Base-by-base conservation (phyloP, 1,284 basidiomycete species). In the Cronartium quercuum region DNA sequence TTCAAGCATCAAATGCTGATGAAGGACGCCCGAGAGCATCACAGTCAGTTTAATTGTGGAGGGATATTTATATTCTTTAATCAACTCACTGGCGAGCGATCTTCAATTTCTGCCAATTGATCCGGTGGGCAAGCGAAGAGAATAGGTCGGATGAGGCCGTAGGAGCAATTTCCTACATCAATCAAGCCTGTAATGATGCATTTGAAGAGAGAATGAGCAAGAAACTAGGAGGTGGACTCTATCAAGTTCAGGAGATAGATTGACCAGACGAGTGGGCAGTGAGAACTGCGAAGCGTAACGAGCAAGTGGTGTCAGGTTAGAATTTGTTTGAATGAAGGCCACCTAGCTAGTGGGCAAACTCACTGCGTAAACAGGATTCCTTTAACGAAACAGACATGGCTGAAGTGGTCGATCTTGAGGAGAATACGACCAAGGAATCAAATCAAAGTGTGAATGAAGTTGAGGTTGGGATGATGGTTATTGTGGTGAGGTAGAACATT, bases 41-140 rank as follows among this genome's bases (percentile, higher is more conserved):
- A n/a, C 2, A 51, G 2, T 51, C 13, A 15, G 21, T 21, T 13
- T 51, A 18, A 51, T 18, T 4, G 58, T 9, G 29, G 1, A 34
- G 60, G 21, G n/a, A 18, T 9, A 12, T 62, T n/a, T 29, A 9
- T 37, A 6, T 38, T 13, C 15, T 1, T 7, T 12, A 34, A 67
- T 67, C 9, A 24, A 66, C 63, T 41, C 9, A 74, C 70, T 6
- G 70, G 70, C 10, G 70, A 74, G 12, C 15, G 34, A 41, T 74
- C 70, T 66, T 74, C 70, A 47, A 74, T 74, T 35, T 66, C 38
- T 6, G 63, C 70, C 34, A 74, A 58, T 42, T 74, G 70, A 34
- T 74, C 70, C 9, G 63, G 63, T 34, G 63, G 51, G 38, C 70
- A 74, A 7, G 70, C 70, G 34, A 74, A 66, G 4, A 74, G 55